A percentile compares a stretch with the other conserved stretches of the same genome.
phyloP scores from a whole-genome alignment of 2,329 filamentous ascomycete species.

The Xylariales sp. region DNA sequence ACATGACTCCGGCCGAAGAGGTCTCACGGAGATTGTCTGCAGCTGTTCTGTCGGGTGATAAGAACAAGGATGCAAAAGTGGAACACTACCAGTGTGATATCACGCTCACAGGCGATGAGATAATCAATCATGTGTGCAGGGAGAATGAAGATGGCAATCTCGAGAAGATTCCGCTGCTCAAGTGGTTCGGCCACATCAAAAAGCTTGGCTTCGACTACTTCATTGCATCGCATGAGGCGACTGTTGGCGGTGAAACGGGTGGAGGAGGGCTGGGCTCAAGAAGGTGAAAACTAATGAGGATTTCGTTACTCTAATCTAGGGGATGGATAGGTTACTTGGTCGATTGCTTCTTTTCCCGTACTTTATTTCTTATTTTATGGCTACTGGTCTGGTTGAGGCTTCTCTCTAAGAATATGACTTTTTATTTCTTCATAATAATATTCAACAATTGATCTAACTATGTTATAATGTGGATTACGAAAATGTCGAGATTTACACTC shows the following conservation, averaged over 20 bases:
- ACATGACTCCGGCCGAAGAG: slow-evolving; percentile 7
- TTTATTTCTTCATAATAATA: too few relatives aligned
- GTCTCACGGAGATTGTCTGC: slow-evolving; percentile 3
- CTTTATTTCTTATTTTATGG: too few relatives aligned
- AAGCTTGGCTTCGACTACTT: slow-evolving; percentile 11
- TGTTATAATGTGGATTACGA: too few relatives aligned
- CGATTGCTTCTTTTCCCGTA: too few relatives aligned
- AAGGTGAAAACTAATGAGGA: too few relatives aligned
- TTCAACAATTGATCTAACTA: too few relatives aligned
- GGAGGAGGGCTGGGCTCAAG: slow-evolving; percentile 1
- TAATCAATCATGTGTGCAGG: not conserved
- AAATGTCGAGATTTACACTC: too few relatives aligned
- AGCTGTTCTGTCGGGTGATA: slow-evolving; percentile 1
- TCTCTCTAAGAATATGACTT: too few relatives aligned
- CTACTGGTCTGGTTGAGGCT: too few relatives aligned
- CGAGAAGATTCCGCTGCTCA: slow-evolving; percentile 9
- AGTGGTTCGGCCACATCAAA: slow-evolving; percentile 15
- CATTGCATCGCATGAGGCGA: slow-evolving; percentile 10
- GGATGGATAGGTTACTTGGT: too few relatives aligned
- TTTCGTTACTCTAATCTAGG: too few relatives aligned
- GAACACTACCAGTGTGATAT: not conserved
- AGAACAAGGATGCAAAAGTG: not conserved
- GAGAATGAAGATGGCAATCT: slow-evolving; percentile 1
- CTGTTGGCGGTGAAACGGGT: slow-evolving; percentile 1
- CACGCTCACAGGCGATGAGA: not conserved